phyloP scores from a whole-genome alignment of 2,329 filamentous ascomycete genomes.

The Verticillium tricorpus region DNA sequence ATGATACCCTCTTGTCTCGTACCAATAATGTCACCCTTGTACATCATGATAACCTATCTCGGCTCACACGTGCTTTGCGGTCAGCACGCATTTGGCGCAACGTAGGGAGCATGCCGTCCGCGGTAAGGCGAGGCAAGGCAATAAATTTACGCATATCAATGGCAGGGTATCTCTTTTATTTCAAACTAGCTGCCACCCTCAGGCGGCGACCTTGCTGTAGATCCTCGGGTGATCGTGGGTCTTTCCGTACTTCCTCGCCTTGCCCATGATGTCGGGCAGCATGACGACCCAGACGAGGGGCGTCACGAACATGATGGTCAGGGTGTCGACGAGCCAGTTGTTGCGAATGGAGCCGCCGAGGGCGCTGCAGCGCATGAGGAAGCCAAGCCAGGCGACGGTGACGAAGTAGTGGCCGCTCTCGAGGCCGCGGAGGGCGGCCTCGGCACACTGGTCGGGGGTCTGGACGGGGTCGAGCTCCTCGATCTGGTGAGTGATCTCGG shows the following conservation, averaged over 20 bases:
- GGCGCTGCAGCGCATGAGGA: conserved; percentile 62
- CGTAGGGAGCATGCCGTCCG: no score
- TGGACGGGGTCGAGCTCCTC: conserved; percentile 81
- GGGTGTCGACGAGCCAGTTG: conserved; percentile 55
- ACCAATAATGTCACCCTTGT: not conserved
- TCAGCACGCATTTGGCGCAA: no score
- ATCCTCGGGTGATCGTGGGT: conserved; percentile 54
- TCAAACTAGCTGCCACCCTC: not conserved
- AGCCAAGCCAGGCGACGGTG: conserved; percentile 68
- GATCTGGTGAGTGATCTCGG: conserved; percentile 69
- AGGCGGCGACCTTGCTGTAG: conserved; percentile 26
- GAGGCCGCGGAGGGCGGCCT: conserved; percentile 63
- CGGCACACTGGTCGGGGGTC: conserved; percentile 73
- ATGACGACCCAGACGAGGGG: conserved; percentile 55
- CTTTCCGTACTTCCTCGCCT: conserved; percentile 52
- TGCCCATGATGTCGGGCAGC: conserved; percentile 49
- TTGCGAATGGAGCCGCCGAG: conserved; percentile 54
- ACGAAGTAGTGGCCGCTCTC: conserved; percentile 79
- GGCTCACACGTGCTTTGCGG: no score
- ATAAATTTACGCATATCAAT: no score
- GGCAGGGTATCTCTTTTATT: not conserved
- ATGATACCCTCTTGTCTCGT: not conserved
- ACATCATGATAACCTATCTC: not conserved
- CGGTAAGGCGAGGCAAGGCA: no score
- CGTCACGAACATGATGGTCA: conserved; percentile 46